phyloP scores from a whole-genome alignment of 2,329 filamentous ascomycete species.

The Aspergillus neoniger region DNA sequence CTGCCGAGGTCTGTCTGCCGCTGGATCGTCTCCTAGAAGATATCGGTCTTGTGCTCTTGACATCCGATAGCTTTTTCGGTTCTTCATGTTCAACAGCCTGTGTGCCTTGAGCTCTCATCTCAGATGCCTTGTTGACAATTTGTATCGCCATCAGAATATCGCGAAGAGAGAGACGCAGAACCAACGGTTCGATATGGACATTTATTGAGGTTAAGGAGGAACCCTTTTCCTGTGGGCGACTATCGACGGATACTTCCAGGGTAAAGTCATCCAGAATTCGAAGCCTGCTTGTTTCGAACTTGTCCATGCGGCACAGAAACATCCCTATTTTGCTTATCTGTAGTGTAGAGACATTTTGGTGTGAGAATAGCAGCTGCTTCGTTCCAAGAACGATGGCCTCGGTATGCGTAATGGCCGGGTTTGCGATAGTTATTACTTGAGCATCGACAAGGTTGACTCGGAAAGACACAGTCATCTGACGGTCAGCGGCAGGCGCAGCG shows the following conservation, averaged over 20 bases:
- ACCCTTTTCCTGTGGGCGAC: constrained; percentile 59
- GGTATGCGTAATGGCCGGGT: constrained; percentile 83
- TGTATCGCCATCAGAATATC: constrained; percentile 94
- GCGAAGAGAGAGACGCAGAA: constrained; percentile 83
- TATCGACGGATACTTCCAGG: constrained; percentile 83
- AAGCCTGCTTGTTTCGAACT: constrained; percentile 84
- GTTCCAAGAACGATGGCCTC: constrained; percentile 95
- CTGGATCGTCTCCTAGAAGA: constrained; percentile 53
- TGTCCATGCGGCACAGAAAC: constrained; percentile 98
- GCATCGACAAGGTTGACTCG: constrained; percentile 93
- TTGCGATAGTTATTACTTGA: constrained; percentile 94
- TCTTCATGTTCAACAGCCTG: constrained; percentile 56
- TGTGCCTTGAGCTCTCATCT: constrained; percentile 65
- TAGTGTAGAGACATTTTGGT: constrained; percentile 90
- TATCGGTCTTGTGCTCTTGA: constrained; percentile 36
- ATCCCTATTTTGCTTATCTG: constrained; percentile 94
- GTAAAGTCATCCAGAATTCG: constrained; percentile 97
- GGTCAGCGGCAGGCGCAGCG: constrained; percentile 37
- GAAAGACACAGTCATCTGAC: constrained; percentile 76
- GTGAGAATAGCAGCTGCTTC: constrained; percentile 87
- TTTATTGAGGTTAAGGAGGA: constrained; percentile 74
- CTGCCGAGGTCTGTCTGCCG: constrained; percentile 44
- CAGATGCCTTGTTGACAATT: constrained; percentile 86
- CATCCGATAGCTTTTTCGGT: constrained; percentile 52
- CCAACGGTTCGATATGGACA: constrained; percentile 85